phyloP scores from a whole-genome alignment of 805 yeast genomes.

The Isabelozyma heimii region DNA sequence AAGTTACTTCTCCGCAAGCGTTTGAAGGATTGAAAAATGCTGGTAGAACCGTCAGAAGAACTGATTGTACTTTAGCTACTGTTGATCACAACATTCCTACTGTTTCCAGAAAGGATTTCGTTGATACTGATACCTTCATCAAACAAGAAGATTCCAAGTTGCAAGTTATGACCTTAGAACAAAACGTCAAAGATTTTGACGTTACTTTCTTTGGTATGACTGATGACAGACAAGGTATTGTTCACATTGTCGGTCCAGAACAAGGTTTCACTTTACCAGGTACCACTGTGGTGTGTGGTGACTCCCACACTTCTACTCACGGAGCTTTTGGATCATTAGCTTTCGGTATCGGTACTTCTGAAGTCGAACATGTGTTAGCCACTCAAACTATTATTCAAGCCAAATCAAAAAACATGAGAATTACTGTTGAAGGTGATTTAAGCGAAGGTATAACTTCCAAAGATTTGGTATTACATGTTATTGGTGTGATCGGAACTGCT shows the following conservation, averaged over 20 bases:
- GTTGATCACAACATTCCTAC: conserved; percentile 98
- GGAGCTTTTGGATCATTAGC: conserved; percentile 98
- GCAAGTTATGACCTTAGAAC: conserved; percentile 89
- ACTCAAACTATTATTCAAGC: conserved; percentile 95
- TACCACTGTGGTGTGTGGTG: conserved; percentile 98
- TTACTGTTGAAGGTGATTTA: conserved; percentile 79
- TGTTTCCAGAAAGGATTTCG: conserved; percentile 73
- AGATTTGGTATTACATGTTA: conserved; percentile 90
- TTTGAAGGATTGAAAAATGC: conserved; percentile 93
- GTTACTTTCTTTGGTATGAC: conserved; percentile 93
- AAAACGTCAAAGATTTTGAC: conserved; percentile 85
- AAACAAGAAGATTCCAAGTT: conserved; percentile 87
- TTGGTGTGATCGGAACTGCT: conserved; percentile 97
- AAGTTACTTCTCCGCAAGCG: conserved; percentile 99
- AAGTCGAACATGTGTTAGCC: conserved; percentile 97
- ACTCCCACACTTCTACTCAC: conserved; percentile 97
- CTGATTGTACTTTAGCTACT: conserved; percentile 90
- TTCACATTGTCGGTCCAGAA: conserved; percentile 98
- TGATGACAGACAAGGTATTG: conserved; percentile 95
- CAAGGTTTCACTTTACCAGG: conserved; percentile 99
- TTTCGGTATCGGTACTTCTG: conserved; percentile 98
- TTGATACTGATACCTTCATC: conserved; percentile 74
- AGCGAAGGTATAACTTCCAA: conserved; percentile 91
- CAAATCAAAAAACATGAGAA: conserved; percentile 94
- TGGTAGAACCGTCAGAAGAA: conserved; percentile 84